Base-by-base conservation (phyloP, 1,139 yeast species). In the Ogataea hybrid region DNA sequence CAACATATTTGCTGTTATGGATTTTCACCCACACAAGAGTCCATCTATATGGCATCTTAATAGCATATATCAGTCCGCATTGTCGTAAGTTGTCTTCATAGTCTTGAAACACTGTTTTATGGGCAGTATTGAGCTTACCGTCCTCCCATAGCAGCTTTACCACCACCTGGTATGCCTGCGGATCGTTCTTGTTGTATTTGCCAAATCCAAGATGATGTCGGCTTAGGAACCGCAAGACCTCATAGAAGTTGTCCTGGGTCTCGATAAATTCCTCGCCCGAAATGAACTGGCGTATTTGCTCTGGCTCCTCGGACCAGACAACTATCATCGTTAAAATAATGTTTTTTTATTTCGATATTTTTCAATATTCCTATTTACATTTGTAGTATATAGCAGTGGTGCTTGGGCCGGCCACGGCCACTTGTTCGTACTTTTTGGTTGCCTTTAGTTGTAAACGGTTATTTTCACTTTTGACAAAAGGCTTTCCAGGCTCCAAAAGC, bases 351-450 rank as follows among this genome's bases (percentile, higher is more conserved):
- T 31, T 31, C n/a, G 3, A 7, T 20, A 20, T 20, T 20, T 20
- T 20, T 20, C 9, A 20, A 20, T 20, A 20, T 7, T 21, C 30
- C 41, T 37, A 37, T 31, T 31, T 37, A 37, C 41, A 38, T 15
- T 17, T 67, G 63, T 84, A 84, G 61, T 68, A 85, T 32, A 86
- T 72, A 23, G 85, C 90, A 20, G 86, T 75, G 32, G 77, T 68
- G 38, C 72, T 70, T 15, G 69, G 76, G 9, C 92, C 89, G 5
- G 90, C 85, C 33, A 71, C 74, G 3, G 84, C 59, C 6, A 70
- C 76, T 60, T 84, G 92, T 38, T 75, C 73, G 6, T 71, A 68
- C 5, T 51, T 55, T 56, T 64, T 59, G 21, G 50, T 56, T 27
- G 65, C 59, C 14, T 57, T 47, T 40, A 84, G 61, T 44, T 69